Evolutionary conservation across 179 eudicot genomes (phyloP), one percentile per base, ranked within the genome.

Genomic region (Amaranthus tricolor): DNA sequence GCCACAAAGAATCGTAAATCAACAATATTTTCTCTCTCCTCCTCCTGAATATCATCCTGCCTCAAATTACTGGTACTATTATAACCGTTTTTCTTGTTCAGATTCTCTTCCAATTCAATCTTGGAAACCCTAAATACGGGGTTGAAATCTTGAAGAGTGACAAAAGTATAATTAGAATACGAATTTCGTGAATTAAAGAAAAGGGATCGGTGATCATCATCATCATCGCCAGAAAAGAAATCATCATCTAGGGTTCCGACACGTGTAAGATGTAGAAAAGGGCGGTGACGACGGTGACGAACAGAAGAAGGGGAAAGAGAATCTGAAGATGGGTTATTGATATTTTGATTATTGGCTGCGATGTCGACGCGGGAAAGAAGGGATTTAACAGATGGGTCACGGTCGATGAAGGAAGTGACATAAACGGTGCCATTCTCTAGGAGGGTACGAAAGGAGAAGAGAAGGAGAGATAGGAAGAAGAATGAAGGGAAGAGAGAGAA

Each of bases 241-340:
- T 91, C 99, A 20, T 93, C 99, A 67, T 91, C 98, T 5, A 95
- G 88, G 55, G 99, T 91, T 3, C 97, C 97, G 16, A 93, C 96
- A 0, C 98, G 97, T 44, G 97, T 83, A 61, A 90, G 91, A 79
- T 90, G 96, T 61, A 90, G 94, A 40, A 88, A 90, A 15, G 91
- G 89, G 31, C 91, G 88, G 72, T 88, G 88, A 61, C 93, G 90
- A 43, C 87, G 90, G 66, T 78, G 91, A 72, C 71, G 89, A 58
- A 58, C 85, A 48, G 21, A 78, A 59, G 77, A 48, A 5, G 85
- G 58, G 54, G 81, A 63, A 74, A 78, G 64, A 47, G 85, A 53
- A 17, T 61, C 67, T 20, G 57, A 70, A 6, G 82, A 17, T 9
- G 78, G n/a, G 78, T 58, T 12, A 75, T 49, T 12, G 60, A 72